Evolutionary conservation across 1,139 yeast species (phyloP).

Genomic region (Magnusiomyces fungicola): DNA sequence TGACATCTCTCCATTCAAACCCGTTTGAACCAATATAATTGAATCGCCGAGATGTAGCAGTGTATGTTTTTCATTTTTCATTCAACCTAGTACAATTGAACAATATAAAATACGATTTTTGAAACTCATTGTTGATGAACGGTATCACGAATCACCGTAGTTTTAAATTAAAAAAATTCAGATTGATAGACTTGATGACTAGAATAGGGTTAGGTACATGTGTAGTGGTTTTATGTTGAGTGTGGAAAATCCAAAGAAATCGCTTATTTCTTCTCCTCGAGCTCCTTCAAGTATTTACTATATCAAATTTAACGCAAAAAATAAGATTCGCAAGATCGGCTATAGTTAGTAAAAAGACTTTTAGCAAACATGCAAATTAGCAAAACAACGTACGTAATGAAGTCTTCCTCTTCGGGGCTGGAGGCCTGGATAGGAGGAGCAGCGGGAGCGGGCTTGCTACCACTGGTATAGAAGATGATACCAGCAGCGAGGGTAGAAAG

Average conservation of each 20-base stretch:
- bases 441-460: slow-evolving; percentile 43
- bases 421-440: slow-evolving; percentile 68
- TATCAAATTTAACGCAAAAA: neutral
- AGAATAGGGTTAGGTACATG: neutral
- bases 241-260: neutral
- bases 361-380: too few species aligned
- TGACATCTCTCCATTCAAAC: too few species aligned
- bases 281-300: slow-evolving; percentile 14
- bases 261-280: slow-evolving; percentile 16
- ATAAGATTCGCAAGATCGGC: neutral
- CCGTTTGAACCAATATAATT: too few species aligned
- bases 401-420: slow-evolving; percentile 84
- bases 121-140: too few species aligned
- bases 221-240: neutral
- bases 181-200: too few species aligned
- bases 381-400: slow-evolving; percentile 38
- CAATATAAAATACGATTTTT: too few species aligned
- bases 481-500: slow-evolving; percentile 29
- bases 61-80: too few species aligned
- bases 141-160: too few species aligned
- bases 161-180: too few species aligned
- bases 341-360: neutral
- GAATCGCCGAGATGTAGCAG: too few species aligned
- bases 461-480: slow-evolving; percentile 25
- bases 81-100: too few species aligned